Evolutionary conservation across 148 eudicot genomes (phyloP).

Genomic region (Rhododendron griersonianum): DNA sequence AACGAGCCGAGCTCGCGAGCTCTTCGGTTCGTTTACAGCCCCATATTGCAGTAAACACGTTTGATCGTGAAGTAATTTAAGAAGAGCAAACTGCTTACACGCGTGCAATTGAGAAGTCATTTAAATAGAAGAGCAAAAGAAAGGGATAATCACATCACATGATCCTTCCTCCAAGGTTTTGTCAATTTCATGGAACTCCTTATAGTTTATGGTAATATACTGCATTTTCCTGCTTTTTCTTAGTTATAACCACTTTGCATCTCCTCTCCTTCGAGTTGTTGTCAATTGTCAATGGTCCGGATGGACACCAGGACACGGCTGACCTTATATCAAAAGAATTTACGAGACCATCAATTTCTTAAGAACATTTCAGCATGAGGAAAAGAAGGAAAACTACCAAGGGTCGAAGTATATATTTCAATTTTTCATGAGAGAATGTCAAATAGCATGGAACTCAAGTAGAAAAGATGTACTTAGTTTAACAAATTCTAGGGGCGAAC

Average conservation of each 20-base stretch:
- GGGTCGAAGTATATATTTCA: no score
- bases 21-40: no score
- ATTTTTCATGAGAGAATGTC: no score
- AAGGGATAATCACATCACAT: not conserved
- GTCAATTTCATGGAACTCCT: not conserved
- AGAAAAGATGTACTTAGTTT: not conserved
- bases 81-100: not conserved
- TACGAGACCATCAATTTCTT: no score
- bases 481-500: not conserved
- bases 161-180: not conserved
- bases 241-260: not conserved
- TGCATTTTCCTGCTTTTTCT: not conserved
- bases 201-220: not conserved
- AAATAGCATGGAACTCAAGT: not conserved
- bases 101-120: not conserved
- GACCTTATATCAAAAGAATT: not conserved
- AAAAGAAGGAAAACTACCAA: no score
- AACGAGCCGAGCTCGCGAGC: no score
- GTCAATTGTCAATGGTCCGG: not conserved
- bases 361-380: no score
- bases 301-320: not conserved
- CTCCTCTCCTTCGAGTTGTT: not conserved
- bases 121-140: not conserved
- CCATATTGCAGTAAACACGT: not conserved
- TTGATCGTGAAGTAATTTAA: not conserved